These are phyloP conservation scores for Rhizopogon vesiculosus DNA, from an alignment of 768 basidiomycete species.

Conservation along the genomic window DNA sequence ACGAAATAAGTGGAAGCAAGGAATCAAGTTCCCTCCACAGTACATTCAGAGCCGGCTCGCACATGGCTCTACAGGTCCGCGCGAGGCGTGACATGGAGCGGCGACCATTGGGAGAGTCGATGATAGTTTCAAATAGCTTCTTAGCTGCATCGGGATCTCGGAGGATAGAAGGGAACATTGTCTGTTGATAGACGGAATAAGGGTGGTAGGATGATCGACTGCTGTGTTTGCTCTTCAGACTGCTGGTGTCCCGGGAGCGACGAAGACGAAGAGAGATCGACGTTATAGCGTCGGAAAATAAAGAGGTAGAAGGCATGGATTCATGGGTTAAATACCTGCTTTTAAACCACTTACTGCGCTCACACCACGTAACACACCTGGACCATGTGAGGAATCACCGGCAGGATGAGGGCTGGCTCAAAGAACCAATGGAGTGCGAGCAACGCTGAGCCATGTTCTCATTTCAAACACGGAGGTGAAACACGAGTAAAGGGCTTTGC, in stretches of 20 bases:
- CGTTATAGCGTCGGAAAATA: slow-evolving; percentile 31
- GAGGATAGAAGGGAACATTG: slow-evolving; percentile 50
- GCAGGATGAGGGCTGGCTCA: slow-evolving; percentile 26
- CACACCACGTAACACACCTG: slow-evolving; percentile 34
- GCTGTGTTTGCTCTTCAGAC: slow-evolving; percentile 20
- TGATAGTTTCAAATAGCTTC: slow-evolving; percentile 46
- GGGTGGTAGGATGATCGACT: slow-evolving; percentile 30
- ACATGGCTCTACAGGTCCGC: slow-evolving; percentile 70
- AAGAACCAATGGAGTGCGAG: slow-evolving; percentile 18
- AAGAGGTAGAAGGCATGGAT: slow-evolving; percentile 33
- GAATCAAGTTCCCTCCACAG: slow-evolving; percentile 81
- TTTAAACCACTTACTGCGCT: slow-evolving; percentile 38
- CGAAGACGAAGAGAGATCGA: slow-evolving; percentile 30
- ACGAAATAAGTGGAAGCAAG: slow-evolving; percentile 61
- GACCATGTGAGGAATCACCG: slow-evolving; percentile 22
- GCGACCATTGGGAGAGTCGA: slow-evolving; percentile 58
- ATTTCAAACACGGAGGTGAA: slow-evolving; percentile 16
- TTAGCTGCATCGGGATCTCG: slow-evolving; percentile 57
- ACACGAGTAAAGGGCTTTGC: slow-evolving; percentile 25
- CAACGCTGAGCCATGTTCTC: slow-evolving; percentile 23
- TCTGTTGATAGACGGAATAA: slow-evolving; percentile 46
- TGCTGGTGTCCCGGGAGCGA: slow-evolving; percentile 26
- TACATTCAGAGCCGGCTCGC: slow-evolving; percentile 64
- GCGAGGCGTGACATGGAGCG: slow-evolving; percentile 67
- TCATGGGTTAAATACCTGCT: slow-evolving; percentile 24